Evolutionary conservation across 306 rosid genomes (phyloP), one percentile per base, ranked within the genome.

Genomic region (Carpinus fangiana): DNA sequence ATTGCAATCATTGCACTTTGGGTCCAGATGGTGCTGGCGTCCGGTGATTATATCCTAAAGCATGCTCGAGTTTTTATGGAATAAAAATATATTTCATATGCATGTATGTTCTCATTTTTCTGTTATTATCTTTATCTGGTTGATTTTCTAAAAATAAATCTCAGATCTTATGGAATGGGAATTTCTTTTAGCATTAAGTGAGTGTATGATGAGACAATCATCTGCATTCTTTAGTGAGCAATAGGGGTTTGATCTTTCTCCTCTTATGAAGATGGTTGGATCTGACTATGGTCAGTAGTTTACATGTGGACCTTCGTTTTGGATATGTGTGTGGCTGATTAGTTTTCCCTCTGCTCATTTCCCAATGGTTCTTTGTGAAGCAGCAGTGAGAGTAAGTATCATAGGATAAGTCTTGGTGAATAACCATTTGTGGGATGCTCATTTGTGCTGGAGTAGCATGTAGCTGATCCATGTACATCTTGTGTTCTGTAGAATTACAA

Each of bases 21-120:
- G n/a, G 38, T 34, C 21, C 64, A 21, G 64, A 72, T 31, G 51
- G 79, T 28, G 72, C 21, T 12, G 17, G 47, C 31, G 56, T 78
- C 65, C 62, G 3, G 50, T 65, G 45, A 59, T 46, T 71, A 52
- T 34, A 75, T 50, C 21, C n/a, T 72, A 3, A 59, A 72, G 53
- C 31, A 46, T 18, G 26, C 43, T 73, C 28, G 41, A 26, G 68
- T 80, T 76, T 31, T 31, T 41, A 18, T 61, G 13, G 47, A 48
- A 48, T 4, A 18, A 31, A 48, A 4, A 21, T 41, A 64, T 7
- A 12, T 11, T 64, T 64, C 51, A 23, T n/a, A 60, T 50, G 43
- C 14, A 17, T 52, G 12, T 69, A 18, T 41, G n/a, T 34, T 36
- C 69, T 9, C 55, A 28, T 76, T 51, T 11, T 41, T 50, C n/a